These are phyloP conservation scores for Starmerella khaoyaiensis DNA, from an alignment of 805 yeast genomes.

Conservation along the genomic window DNA sequence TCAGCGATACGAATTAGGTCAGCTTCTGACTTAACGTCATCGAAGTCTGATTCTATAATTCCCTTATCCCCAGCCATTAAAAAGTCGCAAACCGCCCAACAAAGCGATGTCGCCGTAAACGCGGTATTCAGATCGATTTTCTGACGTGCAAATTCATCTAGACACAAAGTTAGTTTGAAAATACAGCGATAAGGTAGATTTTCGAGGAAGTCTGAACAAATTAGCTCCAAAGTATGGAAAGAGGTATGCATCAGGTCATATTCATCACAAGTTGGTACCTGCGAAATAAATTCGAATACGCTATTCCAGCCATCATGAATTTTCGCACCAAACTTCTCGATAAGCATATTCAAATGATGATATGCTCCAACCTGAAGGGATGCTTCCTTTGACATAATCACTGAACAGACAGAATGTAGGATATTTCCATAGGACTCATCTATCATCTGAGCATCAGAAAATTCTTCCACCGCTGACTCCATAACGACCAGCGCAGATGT, in stretches of 20 bases:
- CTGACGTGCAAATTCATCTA: conserved; percentile 62
- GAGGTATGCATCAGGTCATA: conserved; percentile 44
- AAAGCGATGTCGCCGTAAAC: conserved; percentile 79
- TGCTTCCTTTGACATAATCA: conserved; percentile 41
- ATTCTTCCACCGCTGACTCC: conserved; percentile 21
- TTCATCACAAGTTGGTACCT: conserved; percentile 24
- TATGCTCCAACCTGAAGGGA: conserved; percentile 53
- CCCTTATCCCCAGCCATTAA: conserved; percentile 27
- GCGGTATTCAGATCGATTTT: conserved; percentile 68
- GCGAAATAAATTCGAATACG: conserved; percentile 44
- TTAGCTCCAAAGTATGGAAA: conserved; percentile 69
- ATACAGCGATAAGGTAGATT: conserved; percentile 56
- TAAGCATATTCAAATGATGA: conserved; percentile 52
- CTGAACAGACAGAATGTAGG: conserved; percentile 36
- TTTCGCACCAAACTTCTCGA: conserved; percentile 62
- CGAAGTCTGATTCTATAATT: conserved; percentile 5
- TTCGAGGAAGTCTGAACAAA: conserved; percentile 73
- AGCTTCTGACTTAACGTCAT: conserved; percentile 5
- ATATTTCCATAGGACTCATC: conserved; percentile 27
- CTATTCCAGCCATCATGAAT: conserved; percentile 58
- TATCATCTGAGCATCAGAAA: background rate
- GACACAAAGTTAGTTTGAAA: conserved; percentile 52
- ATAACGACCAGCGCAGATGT: conserved; percentile 30
- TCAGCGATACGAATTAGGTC: conserved; percentile 23
- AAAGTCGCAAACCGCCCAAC: conserved; percentile 83